These are phyloP conservation scores for Mycena galopus DNA, from an alignment of 768 basidiomycete species.

Conservation along the genomic window DNA sequence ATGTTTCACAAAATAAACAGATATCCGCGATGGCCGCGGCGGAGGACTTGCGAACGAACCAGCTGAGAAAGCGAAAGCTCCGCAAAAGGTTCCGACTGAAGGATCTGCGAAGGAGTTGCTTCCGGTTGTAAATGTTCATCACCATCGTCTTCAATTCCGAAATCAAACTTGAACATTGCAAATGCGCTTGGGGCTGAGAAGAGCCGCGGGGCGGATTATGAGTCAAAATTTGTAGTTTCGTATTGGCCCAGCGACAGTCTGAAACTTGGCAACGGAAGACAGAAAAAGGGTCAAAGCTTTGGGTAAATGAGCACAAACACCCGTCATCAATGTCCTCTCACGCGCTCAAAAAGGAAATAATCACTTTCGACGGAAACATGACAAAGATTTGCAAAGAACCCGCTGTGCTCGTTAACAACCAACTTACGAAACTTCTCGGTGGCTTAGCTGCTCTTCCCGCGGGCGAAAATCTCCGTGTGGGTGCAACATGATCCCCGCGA, in stretches of 20 bases:
- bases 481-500: background rate
- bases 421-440: background rate
- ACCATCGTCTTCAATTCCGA: slow-evolving; percentile 25
- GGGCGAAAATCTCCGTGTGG: background rate
- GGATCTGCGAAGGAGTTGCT: background rate
- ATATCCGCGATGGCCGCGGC: slow-evolving; percentile 17
- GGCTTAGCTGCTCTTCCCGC: background rate
- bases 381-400: background rate
- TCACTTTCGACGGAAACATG: background rate
- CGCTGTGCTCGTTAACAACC: background rate
- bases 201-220: too few species aligned
- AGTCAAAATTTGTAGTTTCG: too few species aligned
- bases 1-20: slow-evolving; percentile 23
- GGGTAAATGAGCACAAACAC: background rate
- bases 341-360: background rate
- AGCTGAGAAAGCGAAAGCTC: slow-evolving; percentile 38
- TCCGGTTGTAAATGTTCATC: background rate
- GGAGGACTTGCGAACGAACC: slow-evolving; percentile 45
- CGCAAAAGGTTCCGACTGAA: slow-evolving; percentile 24
- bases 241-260: background rate
- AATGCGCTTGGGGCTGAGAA: background rate
- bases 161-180: slow-evolving; percentile 34
- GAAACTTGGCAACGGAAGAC: background rate
- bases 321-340: background rate
- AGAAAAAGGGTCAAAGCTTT: background rate